phyloP scores from a whole-genome alignment of 306 rosid species.

The Alnus rubra region DNA sequence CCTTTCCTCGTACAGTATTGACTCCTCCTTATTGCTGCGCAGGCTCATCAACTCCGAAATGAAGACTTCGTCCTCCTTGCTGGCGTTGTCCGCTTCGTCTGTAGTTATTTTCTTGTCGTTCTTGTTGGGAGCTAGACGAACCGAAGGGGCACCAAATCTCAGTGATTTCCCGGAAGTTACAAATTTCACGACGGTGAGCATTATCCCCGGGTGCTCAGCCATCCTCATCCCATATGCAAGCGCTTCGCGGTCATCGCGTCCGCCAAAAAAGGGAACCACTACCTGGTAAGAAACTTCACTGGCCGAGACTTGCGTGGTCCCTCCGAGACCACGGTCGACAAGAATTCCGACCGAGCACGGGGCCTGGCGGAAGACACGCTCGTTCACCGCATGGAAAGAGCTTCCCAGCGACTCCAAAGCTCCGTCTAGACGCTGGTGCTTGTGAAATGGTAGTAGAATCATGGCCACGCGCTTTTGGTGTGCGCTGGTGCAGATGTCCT shows the following conservation, averaged over 20 bases:
- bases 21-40: conserved; percentile 24
- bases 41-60: conserved; percentile 36
- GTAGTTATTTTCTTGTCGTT: conserved; percentile 5
- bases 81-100: neutral
- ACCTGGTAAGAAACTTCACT: conserved; percentile 50
- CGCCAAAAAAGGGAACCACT: conserved; percentile 56
- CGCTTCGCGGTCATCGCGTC: conserved; percentile 66
- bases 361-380: conserved; percentile 55
- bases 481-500: conserved; percentile 67
- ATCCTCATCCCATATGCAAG: conserved; percentile 65
- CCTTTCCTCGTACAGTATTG: conserved; percentile 45
- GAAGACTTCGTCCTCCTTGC: conserved; percentile 33
- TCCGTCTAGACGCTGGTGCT: conserved; percentile 59
- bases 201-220: conserved; percentile 70
- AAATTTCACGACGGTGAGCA: conserved; percentile 40
- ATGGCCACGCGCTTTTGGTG: conserved; percentile 57
- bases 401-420: conserved; percentile 59
- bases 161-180: conserved; percentile 38
- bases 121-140: conserved; percentile 33
- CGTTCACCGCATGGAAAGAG: conserved; percentile 39
- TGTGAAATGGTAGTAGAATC: conserved; percentile 66
- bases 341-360: conserved; percentile 73
- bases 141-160: conserved; percentile 41
- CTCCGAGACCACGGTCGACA: conserved; percentile 69
- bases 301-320: conserved; percentile 66